phyloP scores from a whole-genome alignment of 805 yeast species.

The Wickerhamiella nectarea region DNA sequence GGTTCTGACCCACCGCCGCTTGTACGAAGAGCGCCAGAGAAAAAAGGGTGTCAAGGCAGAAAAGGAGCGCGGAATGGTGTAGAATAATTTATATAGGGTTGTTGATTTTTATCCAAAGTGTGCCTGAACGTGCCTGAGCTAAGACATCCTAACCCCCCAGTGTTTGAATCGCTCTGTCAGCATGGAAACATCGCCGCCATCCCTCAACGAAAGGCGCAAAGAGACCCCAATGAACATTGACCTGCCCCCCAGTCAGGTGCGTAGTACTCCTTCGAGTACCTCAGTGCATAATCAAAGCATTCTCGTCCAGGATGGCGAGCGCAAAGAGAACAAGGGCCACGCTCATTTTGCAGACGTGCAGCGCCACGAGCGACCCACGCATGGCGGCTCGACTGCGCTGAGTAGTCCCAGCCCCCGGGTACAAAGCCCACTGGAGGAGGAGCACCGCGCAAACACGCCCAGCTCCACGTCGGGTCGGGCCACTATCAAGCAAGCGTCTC shows the following conservation, averaged over 20 bases:
- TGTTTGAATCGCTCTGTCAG: no score
- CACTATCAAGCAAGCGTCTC: constrained; percentile 27
- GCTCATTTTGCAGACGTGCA: constrained; percentile 19
- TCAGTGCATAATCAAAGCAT: neutral
- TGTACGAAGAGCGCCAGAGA: constrained; percentile 75
- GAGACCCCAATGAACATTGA: neutral
- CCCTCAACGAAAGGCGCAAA: no score
- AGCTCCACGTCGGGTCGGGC: constrained; percentile 12
- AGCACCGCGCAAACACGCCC: neutral
- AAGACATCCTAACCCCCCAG: no score
- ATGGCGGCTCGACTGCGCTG: neutral
- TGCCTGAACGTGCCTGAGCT: no score
- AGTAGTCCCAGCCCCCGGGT: neutral
- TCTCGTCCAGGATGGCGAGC: constrained; percentile 7
- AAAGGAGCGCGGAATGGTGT: constrained; percentile 21
- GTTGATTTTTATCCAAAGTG: no score
- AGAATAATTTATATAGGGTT: neutral
- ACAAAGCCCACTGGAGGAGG: neutral
- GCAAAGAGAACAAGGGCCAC: constrained; percentile 4
- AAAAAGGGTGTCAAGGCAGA: constrained; percentile 74
- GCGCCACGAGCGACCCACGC: constrained; percentile 2
- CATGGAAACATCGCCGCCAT: no score
- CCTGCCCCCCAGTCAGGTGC: neutral
- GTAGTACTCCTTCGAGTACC: neutral
- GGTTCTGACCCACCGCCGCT: constrained; percentile 50